These are phyloP conservation scores for Pelargonium fulgidum DNA, from an alignment of 441 rosid species.

Conservation along the genomic window DNA sequence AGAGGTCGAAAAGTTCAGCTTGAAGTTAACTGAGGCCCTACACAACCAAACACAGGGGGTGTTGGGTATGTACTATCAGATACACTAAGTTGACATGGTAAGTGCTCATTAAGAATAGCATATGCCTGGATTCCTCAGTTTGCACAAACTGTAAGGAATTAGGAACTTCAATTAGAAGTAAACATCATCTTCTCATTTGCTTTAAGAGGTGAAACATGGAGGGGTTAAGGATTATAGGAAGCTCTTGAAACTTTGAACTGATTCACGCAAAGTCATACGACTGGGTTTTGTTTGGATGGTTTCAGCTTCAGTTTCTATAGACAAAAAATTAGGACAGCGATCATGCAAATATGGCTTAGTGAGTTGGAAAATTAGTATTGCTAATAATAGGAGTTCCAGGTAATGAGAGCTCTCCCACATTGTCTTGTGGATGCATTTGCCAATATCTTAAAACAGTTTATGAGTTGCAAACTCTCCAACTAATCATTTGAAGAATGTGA, in stretches of 20 bases:
- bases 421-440: neutral
- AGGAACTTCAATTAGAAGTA: neutral
- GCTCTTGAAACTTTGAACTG: neutral
- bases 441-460: neutral
- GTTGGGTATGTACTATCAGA: neutral
- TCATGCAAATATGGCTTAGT: too few relatives aligned
- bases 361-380: neutral
- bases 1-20: neutral
- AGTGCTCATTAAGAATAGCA: neutral
- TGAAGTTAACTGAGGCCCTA: neutral
- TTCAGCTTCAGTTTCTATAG: neutral
- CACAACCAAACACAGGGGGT: neutral
- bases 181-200: neutral
- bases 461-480: neutral
- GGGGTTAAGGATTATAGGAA: neutral
- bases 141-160: neutral
- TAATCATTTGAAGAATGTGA: neutral
- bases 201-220: neutral
- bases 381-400: neutral
- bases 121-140: neutral
- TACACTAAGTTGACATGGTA: neutral
- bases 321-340: neutral
- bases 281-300: too few relatives aligned
- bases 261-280: neutral
- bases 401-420: neutral